Conservation (phyloP, 331 rosid species). For the Dryas integrifolia region DNA sequence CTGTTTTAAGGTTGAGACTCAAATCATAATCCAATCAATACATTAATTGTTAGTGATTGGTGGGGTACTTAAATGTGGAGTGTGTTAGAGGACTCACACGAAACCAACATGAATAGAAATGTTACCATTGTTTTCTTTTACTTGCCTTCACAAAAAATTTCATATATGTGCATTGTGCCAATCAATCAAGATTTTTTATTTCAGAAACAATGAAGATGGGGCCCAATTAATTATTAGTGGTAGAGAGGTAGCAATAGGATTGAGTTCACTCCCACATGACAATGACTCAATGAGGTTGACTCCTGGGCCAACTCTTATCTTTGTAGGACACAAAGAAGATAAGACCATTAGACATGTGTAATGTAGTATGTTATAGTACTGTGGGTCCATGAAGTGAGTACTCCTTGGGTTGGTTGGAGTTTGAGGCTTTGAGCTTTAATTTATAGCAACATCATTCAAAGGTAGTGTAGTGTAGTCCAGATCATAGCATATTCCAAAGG, state of each 20-base stretch:
- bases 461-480: background rate
- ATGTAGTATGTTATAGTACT: background rate
- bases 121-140: background rate
- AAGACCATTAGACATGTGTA: background rate
- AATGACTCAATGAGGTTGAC: background rate
- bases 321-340: background rate
- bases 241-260: conserved; percentile 2
- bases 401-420: background rate
- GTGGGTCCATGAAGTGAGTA: background rate
- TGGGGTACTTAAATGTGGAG: too few relatives aligned
- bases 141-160: background rate
- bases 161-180: background rate
- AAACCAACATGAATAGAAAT: background rate
- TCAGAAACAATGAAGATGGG: background rate
- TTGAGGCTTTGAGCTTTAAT: background rate
- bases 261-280: background rate
- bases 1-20: background rate
- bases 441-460: too few relatives aligned
- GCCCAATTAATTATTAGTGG: background rate
- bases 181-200: background rate
- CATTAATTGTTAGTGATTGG: too few relatives aligned
- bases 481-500: background rate
- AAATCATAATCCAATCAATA: background rate
- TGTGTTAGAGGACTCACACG: background rate
- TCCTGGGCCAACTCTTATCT: background rate